Base-by-base conservation (phyloP, 768 basidiomycete genomes). In the Auriscalpium microsporum region DNA sequence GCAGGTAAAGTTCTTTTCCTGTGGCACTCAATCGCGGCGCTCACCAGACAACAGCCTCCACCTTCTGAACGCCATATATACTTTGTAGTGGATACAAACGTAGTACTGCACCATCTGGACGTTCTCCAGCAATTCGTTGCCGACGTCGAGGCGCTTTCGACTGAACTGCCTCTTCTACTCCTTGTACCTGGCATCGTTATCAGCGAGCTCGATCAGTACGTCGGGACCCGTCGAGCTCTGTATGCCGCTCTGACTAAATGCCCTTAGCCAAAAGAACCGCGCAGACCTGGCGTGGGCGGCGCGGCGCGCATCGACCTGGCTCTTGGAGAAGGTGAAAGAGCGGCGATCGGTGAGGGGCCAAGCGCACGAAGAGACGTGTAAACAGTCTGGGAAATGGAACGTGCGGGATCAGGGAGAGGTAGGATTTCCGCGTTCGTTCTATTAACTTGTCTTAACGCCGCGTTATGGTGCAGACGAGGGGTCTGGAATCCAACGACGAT, bases 71-170 rank as follows among this genome's bases (percentile, higher is more conserved):
- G 61, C 55, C 64, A 71, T 37, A 69, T 72, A 16, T 79, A 78
- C 60, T 63, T 91, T 50, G 78, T 92, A 14, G 65, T 90, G 35
- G 90, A 93, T 64, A 92, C 90, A 33, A 93, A 92, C 61, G 79
- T 91, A 58, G 72, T 93, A 28, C 68, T 89, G 61, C 80, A 83
- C 64, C 75, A 82, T 57, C 78, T 90, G 56, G 80, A 82, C 53
- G 74, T 80, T 40, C 68, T 91, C 57, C 75, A 79, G 57, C 75
- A 77, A 47, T 87, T 91, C 63, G 80, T 84, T 45, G 72, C 75
- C 10, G 84, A 87, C 64, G 72, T 82, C 37, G 82, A 84, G 63
- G 70, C 66, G 23, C 21, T 21, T 3, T 3, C 21, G 28, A 65
- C 70, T 19, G 57, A 56, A 8, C 63, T 81, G n/a, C 77, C 80